These are phyloP conservation scores for Macrocybe gigantea DNA, from an alignment of 768 basidiomycete genomes.

Conservation along the genomic window DNA sequence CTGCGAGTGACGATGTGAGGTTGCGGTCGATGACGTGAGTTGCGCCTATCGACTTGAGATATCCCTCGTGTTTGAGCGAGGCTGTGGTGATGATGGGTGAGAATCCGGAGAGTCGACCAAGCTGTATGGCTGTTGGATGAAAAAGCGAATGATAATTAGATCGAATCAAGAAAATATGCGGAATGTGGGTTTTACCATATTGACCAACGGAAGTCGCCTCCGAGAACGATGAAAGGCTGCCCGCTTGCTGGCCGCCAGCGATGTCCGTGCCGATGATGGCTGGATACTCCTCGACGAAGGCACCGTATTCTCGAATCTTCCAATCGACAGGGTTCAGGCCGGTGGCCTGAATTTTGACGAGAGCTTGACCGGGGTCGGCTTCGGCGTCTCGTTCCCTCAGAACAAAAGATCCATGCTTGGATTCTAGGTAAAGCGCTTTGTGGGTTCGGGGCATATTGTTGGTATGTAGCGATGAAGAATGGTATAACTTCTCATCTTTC, in stretches of 20 bases:
- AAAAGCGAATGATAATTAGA: not conserved
- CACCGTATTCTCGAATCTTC: not conserved
- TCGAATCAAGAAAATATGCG: not conserved
- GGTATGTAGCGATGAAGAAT: too few relatives aligned
- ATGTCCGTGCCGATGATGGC: not conserved
- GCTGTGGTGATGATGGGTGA: conserved; percentile 23
- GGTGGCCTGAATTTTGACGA: conserved; percentile 14
- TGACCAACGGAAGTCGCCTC: conserved; percentile 34
- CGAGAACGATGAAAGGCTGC: conserved; percentile 29
- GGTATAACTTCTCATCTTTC: too few relatives aligned
- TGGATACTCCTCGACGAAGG: not conserved
- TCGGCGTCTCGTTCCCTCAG: not conserved
- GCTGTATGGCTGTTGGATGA: conserved; percentile 15
- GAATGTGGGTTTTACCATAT: conserved; percentile 17
- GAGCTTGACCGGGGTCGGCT: conserved; percentile 11
- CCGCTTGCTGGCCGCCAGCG: conserved; percentile 15
- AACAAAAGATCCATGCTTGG: not conserved
- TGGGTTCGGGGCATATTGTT: not conserved
- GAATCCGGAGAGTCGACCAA: conserved; percentile 32
- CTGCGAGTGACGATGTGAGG: conserved; percentile 1
- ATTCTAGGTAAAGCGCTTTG: not conserved
- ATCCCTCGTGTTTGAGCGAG: too few relatives aligned
- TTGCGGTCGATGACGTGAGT: too few relatives aligned
- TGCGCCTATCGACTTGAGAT: too few relatives aligned
- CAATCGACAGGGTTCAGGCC: conserved; percentile 18